A percentile compares a stretch with the other conserved stretches of the same genome.
Evolutionary conservation across 371 early-diverging fungal species (phyloP).

Genomic region (Rhizopus arrhizus): DNA sequence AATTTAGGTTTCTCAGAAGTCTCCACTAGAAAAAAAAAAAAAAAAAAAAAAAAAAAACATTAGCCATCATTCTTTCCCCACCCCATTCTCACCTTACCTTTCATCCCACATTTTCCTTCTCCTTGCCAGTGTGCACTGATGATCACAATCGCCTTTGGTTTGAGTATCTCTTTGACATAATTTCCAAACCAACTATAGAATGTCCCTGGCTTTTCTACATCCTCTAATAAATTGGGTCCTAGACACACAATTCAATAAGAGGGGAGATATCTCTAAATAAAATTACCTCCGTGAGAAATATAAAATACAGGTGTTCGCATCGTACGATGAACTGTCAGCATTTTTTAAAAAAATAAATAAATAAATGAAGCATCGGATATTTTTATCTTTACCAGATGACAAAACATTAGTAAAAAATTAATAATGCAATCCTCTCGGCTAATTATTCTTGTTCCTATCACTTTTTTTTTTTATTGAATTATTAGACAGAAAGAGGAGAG

Average conservation of each 20-base stretch:
- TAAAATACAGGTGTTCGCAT: slow-evolving; percentile 41
- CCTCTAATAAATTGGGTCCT: slow-evolving; percentile 61
- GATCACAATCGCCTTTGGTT: slow-evolving; percentile 58
- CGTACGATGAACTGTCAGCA: too few relatives aligned
- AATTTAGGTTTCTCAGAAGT: slow-evolving; percentile 49
- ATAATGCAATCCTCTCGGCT: too few relatives aligned
- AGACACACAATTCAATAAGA: slow-evolving; percentile 24
- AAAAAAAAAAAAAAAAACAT: slow-evolving; percentile 3
- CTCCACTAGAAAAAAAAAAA: slow-evolving; percentile 35
- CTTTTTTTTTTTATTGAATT: too few relatives aligned
- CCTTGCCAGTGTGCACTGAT: slow-evolving; percentile 67
- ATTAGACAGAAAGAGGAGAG: too few relatives aligned
- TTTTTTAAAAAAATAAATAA: too few relatives aligned
- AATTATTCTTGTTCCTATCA: too few relatives aligned
- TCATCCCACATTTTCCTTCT: slow-evolving; percentile 32
- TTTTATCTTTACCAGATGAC: too few relatives aligned
- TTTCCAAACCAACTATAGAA: slow-evolving; percentile 54
- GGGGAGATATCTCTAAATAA: slow-evolving; percentile 9
- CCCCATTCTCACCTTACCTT: slow-evolving; percentile 28
- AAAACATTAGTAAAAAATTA: too few relatives aligned
- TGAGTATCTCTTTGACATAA: slow-evolving; percentile 41
- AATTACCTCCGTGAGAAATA: slow-evolving; percentile 48
- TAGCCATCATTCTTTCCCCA: neutral
- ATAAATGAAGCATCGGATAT: neutral
- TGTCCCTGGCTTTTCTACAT: slow-evolving; percentile 47